Conservation (phyloP, 2,329 filamentous ascomycete species). For the Sclerotinia minor region DNA sequence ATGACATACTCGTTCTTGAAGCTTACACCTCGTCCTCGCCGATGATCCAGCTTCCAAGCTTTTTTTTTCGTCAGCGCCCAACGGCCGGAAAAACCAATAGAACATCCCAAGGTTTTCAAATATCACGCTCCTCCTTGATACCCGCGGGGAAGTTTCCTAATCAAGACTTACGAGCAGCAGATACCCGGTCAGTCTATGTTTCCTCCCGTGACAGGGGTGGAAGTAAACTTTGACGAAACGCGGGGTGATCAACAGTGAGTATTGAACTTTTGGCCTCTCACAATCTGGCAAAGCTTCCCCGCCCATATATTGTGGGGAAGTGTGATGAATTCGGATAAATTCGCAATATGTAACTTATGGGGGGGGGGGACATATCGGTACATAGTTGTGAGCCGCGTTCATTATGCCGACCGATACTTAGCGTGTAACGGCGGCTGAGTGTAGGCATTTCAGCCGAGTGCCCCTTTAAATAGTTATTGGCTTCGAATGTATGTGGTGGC, state of each 20-base stretch:
- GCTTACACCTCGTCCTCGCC: conserved; percentile 23
- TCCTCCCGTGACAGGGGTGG: conserved; percentile 10
- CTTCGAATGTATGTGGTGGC: background rate
- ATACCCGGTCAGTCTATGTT: conserved; percentile 10
- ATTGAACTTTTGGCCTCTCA: background rate
- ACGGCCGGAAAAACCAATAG: conserved; percentile 20
- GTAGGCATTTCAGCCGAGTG: conserved; percentile 7
- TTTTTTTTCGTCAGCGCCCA: background rate
- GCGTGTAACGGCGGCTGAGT: conserved; percentile 14
- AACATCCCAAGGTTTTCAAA: background rate
- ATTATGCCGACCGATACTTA: conserved; percentile 7
- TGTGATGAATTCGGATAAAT: background rate
- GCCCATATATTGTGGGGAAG: conserved; percentile 11
- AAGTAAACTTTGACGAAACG: conserved; percentile 7
- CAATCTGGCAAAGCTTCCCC: background rate
- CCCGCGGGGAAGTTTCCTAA: conserved; percentile 3
- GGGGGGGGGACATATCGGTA: background rate
- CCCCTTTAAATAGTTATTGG: background rate
- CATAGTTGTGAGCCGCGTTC: conserved; percentile 15
- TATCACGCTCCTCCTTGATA: conserved; percentile 20
- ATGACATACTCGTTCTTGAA: conserved; percentile 17
- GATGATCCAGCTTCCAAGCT: background rate
- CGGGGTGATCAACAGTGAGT: conserved; percentile 13
- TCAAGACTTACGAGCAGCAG: conserved; percentile 22
- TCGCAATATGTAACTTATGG: background rate